Evolutionary conservation across 225 moss, liverwort and hornwort genomes (phyloP).

Genomic region (Polytrichum formosum): DNA sequence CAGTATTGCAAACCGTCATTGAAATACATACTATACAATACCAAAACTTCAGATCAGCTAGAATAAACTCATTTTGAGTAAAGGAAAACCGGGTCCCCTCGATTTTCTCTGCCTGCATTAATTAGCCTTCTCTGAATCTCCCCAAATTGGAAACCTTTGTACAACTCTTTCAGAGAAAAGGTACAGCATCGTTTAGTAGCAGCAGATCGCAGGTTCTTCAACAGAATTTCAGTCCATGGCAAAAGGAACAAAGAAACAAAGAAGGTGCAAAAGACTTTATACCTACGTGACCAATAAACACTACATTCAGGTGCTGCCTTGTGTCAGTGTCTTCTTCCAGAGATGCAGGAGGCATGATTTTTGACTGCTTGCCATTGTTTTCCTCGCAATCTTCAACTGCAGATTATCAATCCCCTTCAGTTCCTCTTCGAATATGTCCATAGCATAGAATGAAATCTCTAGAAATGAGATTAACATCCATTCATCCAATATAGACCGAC

Average conservation of each 20-base stretch:
- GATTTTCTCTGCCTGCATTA: background rate
- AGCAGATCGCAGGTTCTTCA: background rate
- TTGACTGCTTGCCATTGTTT: conserved; percentile 7
- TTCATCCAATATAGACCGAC: no score
- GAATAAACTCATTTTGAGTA: background rate
- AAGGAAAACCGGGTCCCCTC: background rate
- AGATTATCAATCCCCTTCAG: background rate
- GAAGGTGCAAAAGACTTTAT: background rate
- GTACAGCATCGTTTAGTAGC: background rate
- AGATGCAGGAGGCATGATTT: conserved; percentile 11
- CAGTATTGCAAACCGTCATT: background rate
- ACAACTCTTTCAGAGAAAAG: background rate
- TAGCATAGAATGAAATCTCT: no score
- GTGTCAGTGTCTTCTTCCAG: conserved; percentile 27
- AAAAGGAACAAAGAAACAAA: background rate
- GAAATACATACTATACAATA: background rate
- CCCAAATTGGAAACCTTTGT: background rate
- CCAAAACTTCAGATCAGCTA: no score
- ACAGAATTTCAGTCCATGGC: background rate
- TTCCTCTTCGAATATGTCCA: background rate
- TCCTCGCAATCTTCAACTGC: conserved; percentile 9
- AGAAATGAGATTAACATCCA: no score
- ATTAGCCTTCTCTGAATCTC: background rate
- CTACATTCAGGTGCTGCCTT: conserved; percentile 55
- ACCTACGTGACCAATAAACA: conserved; percentile 52